These are phyloP conservation scores for Dactylonectria macrodidyma DNA, from an alignment of 2,329 filamentous ascomycete genomes.

Conservation along the genomic window DNA sequence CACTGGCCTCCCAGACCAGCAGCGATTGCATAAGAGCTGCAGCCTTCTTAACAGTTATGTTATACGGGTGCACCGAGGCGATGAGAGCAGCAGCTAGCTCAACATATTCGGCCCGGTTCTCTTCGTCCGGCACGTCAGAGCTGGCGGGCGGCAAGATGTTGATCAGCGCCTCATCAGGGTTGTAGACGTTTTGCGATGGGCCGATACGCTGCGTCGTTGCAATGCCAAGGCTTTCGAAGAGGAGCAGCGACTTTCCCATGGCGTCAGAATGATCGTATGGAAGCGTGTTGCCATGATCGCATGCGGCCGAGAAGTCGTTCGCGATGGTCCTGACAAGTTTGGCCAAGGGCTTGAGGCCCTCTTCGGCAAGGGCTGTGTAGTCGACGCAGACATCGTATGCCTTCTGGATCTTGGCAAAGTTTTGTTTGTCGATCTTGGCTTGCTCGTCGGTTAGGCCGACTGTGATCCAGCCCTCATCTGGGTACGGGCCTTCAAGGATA, in stretches of 20 bases:
- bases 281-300: neutral
- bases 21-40: neutral
- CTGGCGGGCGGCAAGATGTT: neutral
- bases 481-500: conserved; percentile 63
- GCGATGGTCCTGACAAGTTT: conserved; percentile 62
- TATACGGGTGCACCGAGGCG: conserved; percentile 9
- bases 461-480: conserved; percentile 28
- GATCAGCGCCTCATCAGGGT: neutral
- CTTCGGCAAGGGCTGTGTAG: conserved; percentile 67
- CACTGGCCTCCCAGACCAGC: neutral
- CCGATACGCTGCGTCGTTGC: conserved; percentile 28
- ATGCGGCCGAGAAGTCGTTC: conserved; percentile 21
- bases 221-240: conserved; percentile 35
- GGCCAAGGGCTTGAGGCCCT: conserved; percentile 70
- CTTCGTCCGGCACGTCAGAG: neutral
- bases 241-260: conserved; percentile 22
- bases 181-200: neutral
- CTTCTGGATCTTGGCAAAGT: conserved; percentile 76
- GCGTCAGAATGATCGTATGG: conserved; percentile 4
- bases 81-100: conserved; percentile 26
- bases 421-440: conserved; percentile 67
- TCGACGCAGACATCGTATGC: conserved; percentile 78
- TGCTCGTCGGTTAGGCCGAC: conserved; percentile 48
- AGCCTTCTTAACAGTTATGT: conserved; percentile 15
- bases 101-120: neutral